These are phyloP conservation scores for Penicillium samsonianum DNA, from an alignment of 495 filamentous ascomycete genomes.

Conservation along the genomic window DNA sequence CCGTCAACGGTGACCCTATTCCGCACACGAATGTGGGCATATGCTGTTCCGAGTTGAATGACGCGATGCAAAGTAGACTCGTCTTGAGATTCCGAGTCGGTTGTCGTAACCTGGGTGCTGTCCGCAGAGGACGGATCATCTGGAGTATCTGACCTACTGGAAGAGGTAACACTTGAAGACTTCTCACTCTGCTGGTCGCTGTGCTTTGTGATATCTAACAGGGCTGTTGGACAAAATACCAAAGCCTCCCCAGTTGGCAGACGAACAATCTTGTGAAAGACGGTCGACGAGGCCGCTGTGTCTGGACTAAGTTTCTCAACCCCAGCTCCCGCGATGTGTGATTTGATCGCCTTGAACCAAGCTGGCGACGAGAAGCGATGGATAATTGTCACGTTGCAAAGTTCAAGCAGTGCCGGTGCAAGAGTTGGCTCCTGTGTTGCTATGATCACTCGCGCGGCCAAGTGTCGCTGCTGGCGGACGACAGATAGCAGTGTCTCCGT, in stretches of 20 bases:
- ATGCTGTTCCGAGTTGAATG: slow-evolving; percentile 16
- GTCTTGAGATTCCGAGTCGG: not conserved
- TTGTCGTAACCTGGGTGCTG: not conserved
- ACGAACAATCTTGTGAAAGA: slow-evolving; percentile 58
- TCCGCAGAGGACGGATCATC: not conserved
- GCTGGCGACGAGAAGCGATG: slow-evolving; percentile 73
- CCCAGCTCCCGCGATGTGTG: slow-evolving; percentile 56
- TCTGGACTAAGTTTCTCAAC: slow-evolving; percentile 12
- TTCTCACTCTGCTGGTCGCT: not conserved
- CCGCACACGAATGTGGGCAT: slow-evolving; percentile 22
- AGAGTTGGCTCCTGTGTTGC: slow-evolving; percentile 82
- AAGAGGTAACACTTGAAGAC: not conserved
- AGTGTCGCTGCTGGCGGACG: slow-evolving; percentile 72
- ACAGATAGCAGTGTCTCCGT: slow-evolving; percentile 64
- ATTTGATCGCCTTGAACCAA: slow-evolving; percentile 63
- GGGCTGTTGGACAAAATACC: slow-evolving; percentile 54
- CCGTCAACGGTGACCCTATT: slow-evolving; percentile 26
- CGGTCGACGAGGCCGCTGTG: slow-evolving; percentile 21
- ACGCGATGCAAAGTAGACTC: not conserved
- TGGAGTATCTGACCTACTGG: not conserved
- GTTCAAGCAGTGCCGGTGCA: slow-evolving; percentile 63
- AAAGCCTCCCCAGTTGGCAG: slow-evolving; percentile 62
- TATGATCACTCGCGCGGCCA: slow-evolving; percentile 65
- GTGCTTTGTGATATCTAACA: not conserved
- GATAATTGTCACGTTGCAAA: slow-evolving; percentile 72